These are phyloP conservation scores for Pulveroboletus sp. DNA, from an alignment of 768 basidiomycete genomes.

Conservation along the genomic window DNA sequence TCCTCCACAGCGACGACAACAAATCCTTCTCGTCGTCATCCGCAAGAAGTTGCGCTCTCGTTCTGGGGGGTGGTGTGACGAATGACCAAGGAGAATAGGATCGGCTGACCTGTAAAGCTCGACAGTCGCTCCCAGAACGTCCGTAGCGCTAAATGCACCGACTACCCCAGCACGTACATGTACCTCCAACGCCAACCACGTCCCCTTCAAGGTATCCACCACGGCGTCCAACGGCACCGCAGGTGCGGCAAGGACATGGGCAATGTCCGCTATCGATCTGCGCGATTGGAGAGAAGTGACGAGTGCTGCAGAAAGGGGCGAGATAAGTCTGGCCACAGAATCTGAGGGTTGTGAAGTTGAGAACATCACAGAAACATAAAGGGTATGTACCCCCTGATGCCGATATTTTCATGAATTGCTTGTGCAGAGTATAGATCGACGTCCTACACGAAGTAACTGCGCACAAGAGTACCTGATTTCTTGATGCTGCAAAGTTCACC, in stretches of 20 bases:
- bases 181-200: constrained; percentile 43
- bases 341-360: constrained; percentile 25
- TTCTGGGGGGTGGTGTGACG: constrained; percentile 23
- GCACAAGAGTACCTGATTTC: constrained; percentile 54
- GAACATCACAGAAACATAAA: not conserved
- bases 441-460: constrained; percentile 43
- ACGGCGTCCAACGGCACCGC: constrained; percentile 39
- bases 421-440: constrained; percentile 44
- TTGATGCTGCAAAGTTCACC: constrained; percentile 50
- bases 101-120: constrained; percentile 33
- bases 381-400: constrained; percentile 16
- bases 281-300: constrained; percentile 45
- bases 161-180: constrained; percentile 35
- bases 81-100: not conserved
- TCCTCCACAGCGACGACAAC: constrained; percentile 48
- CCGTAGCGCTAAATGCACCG: constrained; percentile 38
- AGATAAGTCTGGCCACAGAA: constrained; percentile 24
- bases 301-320: constrained; percentile 22
- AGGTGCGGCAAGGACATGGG: constrained; percentile 47
- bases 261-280: constrained; percentile 54
- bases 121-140: constrained; percentile 46
- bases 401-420: constrained; percentile 14
- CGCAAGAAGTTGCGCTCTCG: constrained; percentile 25
- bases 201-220: constrained; percentile 42
- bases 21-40: constrained; percentile 36